These are phyloP conservation scores for Globisporangium lucens DNA, from an alignment of 352 stramenopile genomes.

Conservation along the genomic window DNA sequence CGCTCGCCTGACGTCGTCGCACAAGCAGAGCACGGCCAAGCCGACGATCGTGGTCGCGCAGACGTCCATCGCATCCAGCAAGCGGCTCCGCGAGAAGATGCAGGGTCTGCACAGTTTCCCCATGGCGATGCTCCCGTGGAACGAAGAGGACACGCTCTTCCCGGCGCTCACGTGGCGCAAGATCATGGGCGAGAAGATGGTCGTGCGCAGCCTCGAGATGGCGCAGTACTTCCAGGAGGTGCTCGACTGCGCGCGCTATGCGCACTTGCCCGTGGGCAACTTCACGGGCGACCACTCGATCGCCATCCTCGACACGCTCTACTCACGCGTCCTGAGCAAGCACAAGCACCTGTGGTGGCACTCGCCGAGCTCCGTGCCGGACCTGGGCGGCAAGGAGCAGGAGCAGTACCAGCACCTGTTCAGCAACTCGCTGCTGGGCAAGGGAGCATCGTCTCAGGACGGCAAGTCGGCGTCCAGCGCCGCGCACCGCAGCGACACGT, in stretches of 20 bases:
- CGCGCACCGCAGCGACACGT: conserved; percentile 39
- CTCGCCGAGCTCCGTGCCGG: conserved; percentile 81
- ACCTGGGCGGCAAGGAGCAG: conserved; percentile 86
- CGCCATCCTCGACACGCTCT: conserved; percentile 93
- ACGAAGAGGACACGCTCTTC: conserved; percentile 75
- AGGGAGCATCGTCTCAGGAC: conserved; percentile 13
- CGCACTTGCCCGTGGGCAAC: conserved; percentile 95
- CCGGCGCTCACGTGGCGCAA: conserved; percentile 95
- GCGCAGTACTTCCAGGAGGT: conserved; percentile 89
- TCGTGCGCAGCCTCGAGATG: conserved; percentile 79
- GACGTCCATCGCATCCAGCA: conserved; percentile 54
- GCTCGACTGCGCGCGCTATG: conserved; percentile 81
- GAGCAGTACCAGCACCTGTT: conserved; percentile 83
- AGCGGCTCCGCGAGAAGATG: conserved; percentile 75
- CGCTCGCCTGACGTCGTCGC: conserved; percentile 63
- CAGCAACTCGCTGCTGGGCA: conserved; percentile 37
- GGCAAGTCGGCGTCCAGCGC: conserved; percentile 17
- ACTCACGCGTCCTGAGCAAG: conserved; percentile 88
- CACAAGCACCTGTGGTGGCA: conserved; percentile 97
- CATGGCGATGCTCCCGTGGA: conserved; percentile 85
- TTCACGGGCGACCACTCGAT: conserved; percentile 90
- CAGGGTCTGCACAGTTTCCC: conserved; percentile 92
- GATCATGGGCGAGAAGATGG: conserved; percentile 69
- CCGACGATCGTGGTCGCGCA: conserved; percentile 90
- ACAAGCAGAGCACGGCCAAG: conserved; percentile 64